Percentiles rank a stretch among this genome's conserved stretches.
These are phyloP conservation scores for Lasiosphaeria miniovina DNA, from an alignment of 495 filamentous ascomycete species.

Conservation along the genomic window DNA sequence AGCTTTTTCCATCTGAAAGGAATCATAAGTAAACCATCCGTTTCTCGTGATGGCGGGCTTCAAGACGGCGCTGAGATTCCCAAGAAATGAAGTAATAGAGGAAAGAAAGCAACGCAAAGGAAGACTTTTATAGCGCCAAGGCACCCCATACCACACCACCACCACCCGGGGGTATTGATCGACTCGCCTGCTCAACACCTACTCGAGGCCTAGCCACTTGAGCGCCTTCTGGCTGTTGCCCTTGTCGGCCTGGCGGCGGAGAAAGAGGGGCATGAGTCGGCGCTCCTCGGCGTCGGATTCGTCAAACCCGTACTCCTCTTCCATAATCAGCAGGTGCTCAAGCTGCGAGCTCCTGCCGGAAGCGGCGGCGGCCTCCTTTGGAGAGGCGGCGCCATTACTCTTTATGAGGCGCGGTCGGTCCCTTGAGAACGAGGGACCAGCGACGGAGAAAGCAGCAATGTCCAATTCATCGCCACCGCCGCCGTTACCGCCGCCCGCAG, in stretches of 20 bases:
- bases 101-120: too few species aligned
- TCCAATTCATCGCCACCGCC: not conserved
- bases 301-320: not conserved
- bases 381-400: not conserved
- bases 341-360: not conserved
- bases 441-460: not conserved
- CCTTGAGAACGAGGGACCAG: not conserved
- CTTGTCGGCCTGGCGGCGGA: constrained; percentile 9
- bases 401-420: not conserved
- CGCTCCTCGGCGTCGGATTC: constrained; percentile 16
- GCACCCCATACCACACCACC: not conserved
- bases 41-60: too few species aligned
- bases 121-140: too few species aligned
- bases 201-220: constrained; percentile 23
- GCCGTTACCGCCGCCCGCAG: not conserved
- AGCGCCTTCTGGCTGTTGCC: constrained; percentile 23
- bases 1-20: too few species aligned
- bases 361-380: not conserved
- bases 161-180: too few species aligned
- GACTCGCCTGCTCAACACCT: not conserved
- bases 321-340: not conserved
- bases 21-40: too few species aligned
- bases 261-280: constrained; percentile 23
- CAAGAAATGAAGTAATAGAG: too few species aligned
- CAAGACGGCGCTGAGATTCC: too few species aligned